Evolutionary conservation across 2,329 filamentous ascomycete genomes (phyloP).

Genomic region (Cordyceps tenuipes): DNA sequence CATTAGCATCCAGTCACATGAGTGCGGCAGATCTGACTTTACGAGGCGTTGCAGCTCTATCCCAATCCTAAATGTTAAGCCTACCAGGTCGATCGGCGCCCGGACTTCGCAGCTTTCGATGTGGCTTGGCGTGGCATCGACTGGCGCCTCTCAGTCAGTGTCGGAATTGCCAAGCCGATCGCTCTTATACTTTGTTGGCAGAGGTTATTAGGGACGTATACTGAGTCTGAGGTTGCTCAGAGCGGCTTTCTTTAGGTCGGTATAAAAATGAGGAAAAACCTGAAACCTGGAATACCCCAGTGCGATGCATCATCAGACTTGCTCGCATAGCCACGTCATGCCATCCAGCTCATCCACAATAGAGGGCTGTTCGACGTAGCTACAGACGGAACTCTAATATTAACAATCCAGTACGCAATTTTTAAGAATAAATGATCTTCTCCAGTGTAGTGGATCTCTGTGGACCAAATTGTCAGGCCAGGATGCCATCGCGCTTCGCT

Average conservation of each 20-base stretch:
- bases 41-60: not conserved
- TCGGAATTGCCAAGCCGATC: not conserved
- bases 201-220: not conserved
- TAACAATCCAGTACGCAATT: not conserved
- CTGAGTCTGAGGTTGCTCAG: not conserved
- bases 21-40: not conserved
- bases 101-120: slow-evolving; percentile 9
- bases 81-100: not conserved
- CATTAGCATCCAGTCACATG: not conserved
- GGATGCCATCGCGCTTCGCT: not conserved
- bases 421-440: not conserved
- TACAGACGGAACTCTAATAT: not conserved
- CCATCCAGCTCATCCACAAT: not conserved
- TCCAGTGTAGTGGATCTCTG: not conserved
- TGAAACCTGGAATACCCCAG: too few species aligned
- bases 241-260: not conserved
- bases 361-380: not conserved
- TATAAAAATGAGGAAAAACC: not conserved
- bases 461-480: not conserved
- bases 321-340: not conserved
- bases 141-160: not conserved
- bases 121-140: slow-evolving; percentile 1
- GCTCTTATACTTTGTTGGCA: not conserved
- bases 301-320: not conserved
- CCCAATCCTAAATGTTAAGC: too few species aligned